These are phyloP conservation scores for Arxiozyma telluris DNA, from an alignment of 1,139 yeast species.

Conservation along the genomic window DNA sequence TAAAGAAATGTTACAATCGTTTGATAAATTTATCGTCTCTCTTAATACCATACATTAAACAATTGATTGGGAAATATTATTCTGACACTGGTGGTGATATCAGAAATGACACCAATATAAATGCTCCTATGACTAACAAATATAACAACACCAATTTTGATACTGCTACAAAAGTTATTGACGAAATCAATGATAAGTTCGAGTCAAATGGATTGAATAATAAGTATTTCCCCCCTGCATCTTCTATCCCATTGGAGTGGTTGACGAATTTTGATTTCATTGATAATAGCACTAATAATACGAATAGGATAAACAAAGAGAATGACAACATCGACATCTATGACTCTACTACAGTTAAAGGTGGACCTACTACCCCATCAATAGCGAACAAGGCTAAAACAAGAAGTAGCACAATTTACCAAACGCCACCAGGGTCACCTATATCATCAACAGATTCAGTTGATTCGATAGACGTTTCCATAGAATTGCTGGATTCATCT, in stretches of 20 bases:
- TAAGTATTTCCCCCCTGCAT: background rate
- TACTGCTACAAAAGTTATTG: background rate
- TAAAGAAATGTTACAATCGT: background rate
- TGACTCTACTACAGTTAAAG: background rate
- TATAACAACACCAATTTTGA: background rate
- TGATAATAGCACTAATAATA: background rate
- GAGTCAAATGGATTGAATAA: background rate
- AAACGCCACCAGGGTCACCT: slow-evolving; percentile 5
- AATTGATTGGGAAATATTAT: background rate
- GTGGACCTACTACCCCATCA: background rate
- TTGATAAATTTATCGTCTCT: background rate
- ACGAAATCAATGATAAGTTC: too few species aligned
- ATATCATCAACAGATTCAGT: background rate
- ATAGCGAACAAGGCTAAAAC: background rate
- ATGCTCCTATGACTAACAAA: background rate
- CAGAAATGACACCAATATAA: background rate
- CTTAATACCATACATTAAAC: background rate
- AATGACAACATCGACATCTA: background rate
- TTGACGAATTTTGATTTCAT: background rate
- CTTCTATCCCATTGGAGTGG: background rate
- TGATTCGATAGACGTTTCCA: background rate
- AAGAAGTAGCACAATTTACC: background rate
- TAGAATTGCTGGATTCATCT: background rate
- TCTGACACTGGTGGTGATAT: background rate
- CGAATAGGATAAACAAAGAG: background rate